Evolutionary conservation across 2,329 filamentous ascomycete genomes (phyloP), one percentile per base, ranked within the genome.

Genomic region (Penicillium sp.): DNA sequence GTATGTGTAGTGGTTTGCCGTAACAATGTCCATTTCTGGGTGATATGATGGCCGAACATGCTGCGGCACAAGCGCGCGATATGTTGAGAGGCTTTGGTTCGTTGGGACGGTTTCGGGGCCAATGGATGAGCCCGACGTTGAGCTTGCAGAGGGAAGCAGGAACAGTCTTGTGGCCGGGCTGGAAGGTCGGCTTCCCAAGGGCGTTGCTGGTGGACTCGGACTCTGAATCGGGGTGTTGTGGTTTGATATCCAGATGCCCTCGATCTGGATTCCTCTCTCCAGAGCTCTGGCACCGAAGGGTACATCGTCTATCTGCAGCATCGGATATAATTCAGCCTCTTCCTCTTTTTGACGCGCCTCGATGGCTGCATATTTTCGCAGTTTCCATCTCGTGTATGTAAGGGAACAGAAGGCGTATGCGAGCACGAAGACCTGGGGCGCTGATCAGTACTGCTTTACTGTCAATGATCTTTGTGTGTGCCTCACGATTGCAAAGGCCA

Each of bases 271-370:
- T 5, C 91, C 91, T 60, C 84, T 88, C 68, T 96, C 87, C 40
- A 97, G 84, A 6, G 92, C 92, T 61, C 89, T 85, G 46, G 94
- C 84, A 17, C 93, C 92, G 64, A 97, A 97, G 0, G 91, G 91
- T 29, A 95, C 84, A 8, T 90, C 86, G 44, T 83, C 70, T 56
- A 71, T 74, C 23, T 63, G 63, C 78, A 84, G 55, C 76, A 84
- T 68, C 72, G 81, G 55, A 72, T 81, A 75, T 48, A 84, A 77
- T 63, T 84, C 78, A 70, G 56, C 79, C 54, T 70, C 67, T 33
- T 68, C 71, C 39, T 79, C 80, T 59, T 79, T 79, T 65, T 87
- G 86, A 58, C 88, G 84, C 61, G 85, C 84, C 59, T 91, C 87
- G 55, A 88, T 80, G 17, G 83, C 70, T 63, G 87, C 79, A 64